Evolutionary conservation across 192 early-diverging fungal genomes (phyloP), one percentile per base, ranked within the genome.

Genomic region (Linderina pennispora): DNA sequence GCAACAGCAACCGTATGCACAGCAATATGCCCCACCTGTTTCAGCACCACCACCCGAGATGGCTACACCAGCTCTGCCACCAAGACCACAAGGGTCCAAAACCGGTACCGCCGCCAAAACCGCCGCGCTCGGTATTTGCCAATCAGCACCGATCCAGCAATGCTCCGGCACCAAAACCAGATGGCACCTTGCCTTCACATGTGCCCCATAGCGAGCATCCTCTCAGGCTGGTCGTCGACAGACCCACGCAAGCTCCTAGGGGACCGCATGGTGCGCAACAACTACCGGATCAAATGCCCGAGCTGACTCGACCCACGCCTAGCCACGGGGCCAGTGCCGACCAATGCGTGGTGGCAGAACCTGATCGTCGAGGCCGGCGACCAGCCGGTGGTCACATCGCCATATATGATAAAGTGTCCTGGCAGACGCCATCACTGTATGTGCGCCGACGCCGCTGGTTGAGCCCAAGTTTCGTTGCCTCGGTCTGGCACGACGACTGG

Each of bases 331-430:
- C 47, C 68, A 1, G 23, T 60, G 20, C 74, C 61, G 0, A 76
- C 74, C 8, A 76, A 62, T 34, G 32, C 40, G 16, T 76, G 74
- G 74, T 76, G 74, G 74, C 39, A 57, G 22, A 76, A 76, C 37
- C 62, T 76, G 19, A 36, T 70, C 1, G 17, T 70, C 15, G 54
- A 55, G 15, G 20, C 36, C 1, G 74, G 66, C 16, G 57, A 62
- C 31, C 42, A 69, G 35, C 61, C 74, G 1, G 45, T 76, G 14
- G 51, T 64, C 0, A 44, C 50, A 11, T 50, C 54, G 36, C 74
- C 74, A 1, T 76, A 76, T 43, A 48, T 65, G 40, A 34, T 76
- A 7, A 53, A 50, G 20, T 48, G 61, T 15, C 40, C 56, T 11
- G 41, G 41, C 5, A 23, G 14, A 1, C 23, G n/a, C 46, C 5